Percentiles rank a stretch among this genome's conserved stretches.
Conservation (phyloP, 306 rosid genomes). For the Dryas octopetala region DNA sequence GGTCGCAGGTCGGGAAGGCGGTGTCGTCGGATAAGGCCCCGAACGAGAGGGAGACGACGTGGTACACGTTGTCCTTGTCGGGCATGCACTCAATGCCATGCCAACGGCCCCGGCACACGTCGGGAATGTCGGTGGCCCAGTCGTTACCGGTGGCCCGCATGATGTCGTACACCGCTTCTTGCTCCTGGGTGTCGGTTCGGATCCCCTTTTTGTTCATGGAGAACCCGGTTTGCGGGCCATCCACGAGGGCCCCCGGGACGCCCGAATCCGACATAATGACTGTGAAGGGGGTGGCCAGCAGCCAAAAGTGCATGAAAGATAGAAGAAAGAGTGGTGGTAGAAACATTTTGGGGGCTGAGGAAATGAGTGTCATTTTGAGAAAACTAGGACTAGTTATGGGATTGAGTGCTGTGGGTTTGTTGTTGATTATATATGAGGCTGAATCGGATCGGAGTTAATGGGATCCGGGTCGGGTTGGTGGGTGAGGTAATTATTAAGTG, state of each 20-base stretch:
- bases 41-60: constrained; percentile 74
- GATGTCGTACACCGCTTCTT: constrained; percentile 73
- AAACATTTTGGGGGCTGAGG: constrained; percentile 1
- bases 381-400: neutral
- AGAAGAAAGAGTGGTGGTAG: constrained; percentile 12
- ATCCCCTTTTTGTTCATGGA: constrained; percentile 53
- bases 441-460: constrained; percentile 3
- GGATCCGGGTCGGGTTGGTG: neutral
- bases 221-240: constrained; percentile 72
- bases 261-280: constrained; percentile 71
- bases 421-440: neutral
- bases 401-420: neutral
- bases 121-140: constrained; percentile 81
- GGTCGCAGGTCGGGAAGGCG: constrained; percentile 81
- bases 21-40: constrained; percentile 85
- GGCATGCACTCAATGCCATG: constrained; percentile 98
- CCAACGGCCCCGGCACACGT: constrained; percentile 89
- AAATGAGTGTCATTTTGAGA: constrained; percentile 38
- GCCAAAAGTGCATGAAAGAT: constrained; percentile 14
- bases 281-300: constrained; percentile 43
- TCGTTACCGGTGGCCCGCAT: constrained; percentile 85
- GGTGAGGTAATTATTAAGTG: neutral
- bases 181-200: constrained; percentile 60
- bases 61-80: constrained; percentile 63
- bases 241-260: constrained; percentile 44